Evolutionary conservation across 2,329 filamentous ascomycete genomes (phyloP).

Genomic region (Colletotrichum sp.): DNA sequence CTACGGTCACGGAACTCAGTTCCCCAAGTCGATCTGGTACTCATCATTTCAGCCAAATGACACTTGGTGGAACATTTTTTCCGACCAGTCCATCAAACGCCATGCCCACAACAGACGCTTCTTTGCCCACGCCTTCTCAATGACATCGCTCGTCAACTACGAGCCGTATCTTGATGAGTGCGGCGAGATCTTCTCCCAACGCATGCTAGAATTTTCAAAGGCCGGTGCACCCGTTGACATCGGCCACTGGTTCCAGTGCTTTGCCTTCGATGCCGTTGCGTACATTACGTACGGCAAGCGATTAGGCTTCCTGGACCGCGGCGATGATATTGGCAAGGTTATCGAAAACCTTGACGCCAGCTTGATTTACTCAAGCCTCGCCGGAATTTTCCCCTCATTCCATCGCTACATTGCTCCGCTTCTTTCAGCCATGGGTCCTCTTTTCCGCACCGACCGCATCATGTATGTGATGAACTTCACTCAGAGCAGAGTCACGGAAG

Average conservation of each 20-base stretch:
- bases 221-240: slow-evolving; percentile 38
- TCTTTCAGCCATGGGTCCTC: slow-evolving; percentile 30
- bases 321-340: slow-evolving; percentile 47
- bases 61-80: slow-evolving; percentile 31
- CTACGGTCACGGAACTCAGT: slow-evolving; percentile 32
- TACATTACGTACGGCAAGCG: slow-evolving; percentile 46
- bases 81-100: slow-evolving; percentile 35
- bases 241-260: slow-evolving; percentile 49
- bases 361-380: slow-evolving; percentile 39
- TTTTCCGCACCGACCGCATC: slow-evolving; percentile 9
- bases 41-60: slow-evolving; percentile 24
- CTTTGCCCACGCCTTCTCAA: slow-evolving; percentile 49
- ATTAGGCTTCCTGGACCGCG: slow-evolving; percentile 50
- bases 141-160: slow-evolving; percentile 52
- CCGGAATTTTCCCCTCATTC: slow-evolving; percentile 45
- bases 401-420: slow-evolving; percentile 38
- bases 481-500: slow-evolving; percentile 33
- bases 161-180: slow-evolving; percentile 55
- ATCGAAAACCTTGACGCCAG: slow-evolving; percentile 42
- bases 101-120: slow-evolving; percentile 43
- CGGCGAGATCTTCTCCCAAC: slow-evolving; percentile 40
- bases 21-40: slow-evolving; percentile 40
- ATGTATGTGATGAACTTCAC: slow-evolving; percentile 31
- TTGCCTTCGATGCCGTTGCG: slow-evolving; percentile 57
- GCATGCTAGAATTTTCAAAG: slow-evolving; percentile 40